Evolutionary conservation across 768 basidiomycete genomes (phyloP).

Genomic region (Strobilomyces confusus): DNA sequence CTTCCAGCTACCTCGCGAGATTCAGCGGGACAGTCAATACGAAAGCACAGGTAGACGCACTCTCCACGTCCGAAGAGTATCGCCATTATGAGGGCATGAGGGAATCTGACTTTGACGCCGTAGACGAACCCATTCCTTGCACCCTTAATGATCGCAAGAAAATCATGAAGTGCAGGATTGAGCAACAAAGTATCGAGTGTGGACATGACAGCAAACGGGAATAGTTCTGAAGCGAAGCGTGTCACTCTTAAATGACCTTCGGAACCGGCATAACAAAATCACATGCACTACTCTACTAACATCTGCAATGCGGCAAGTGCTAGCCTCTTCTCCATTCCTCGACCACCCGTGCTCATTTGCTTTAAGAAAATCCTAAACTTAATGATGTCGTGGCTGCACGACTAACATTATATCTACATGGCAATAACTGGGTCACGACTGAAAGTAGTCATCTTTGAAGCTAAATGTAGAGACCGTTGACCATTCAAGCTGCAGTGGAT

Average conservation of each 20-base stretch:
- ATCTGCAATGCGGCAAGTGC: neutral
- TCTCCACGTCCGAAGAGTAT: constrained; percentile 89
- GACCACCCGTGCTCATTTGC: neutral
- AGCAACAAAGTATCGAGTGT: constrained; percentile 26
- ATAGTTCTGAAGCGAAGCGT: neutral
- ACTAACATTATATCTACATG: neutral
- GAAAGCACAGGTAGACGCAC: constrained; percentile 44
- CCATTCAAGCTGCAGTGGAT: constrained; percentile 54
- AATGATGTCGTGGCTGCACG: neutral
- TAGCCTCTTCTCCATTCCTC: neutral
- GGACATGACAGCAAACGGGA: constrained; percentile 19
- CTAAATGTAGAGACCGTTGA: constrained; percentile 41
- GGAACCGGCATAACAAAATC: constrained; percentile 17
- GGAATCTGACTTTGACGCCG: constrained; percentile 88
- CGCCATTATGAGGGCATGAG: constrained; percentile 96
- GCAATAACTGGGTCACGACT: neutral
- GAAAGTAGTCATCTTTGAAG: constrained; percentile 58
- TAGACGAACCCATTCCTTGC: constrained; percentile 89
- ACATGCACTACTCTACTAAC: constrained; percentile 17
- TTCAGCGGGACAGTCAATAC: constrained; percentile 7
- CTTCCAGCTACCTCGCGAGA: constrained; percentile 53
- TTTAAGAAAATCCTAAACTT: neutral
- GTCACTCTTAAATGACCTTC: neutral
- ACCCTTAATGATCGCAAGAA: constrained; percentile 91
- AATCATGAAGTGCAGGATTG: constrained; percentile 82